phyloP scores from a whole-genome alignment of 139 green algal species.

The Micractinium conductrix region DNA sequence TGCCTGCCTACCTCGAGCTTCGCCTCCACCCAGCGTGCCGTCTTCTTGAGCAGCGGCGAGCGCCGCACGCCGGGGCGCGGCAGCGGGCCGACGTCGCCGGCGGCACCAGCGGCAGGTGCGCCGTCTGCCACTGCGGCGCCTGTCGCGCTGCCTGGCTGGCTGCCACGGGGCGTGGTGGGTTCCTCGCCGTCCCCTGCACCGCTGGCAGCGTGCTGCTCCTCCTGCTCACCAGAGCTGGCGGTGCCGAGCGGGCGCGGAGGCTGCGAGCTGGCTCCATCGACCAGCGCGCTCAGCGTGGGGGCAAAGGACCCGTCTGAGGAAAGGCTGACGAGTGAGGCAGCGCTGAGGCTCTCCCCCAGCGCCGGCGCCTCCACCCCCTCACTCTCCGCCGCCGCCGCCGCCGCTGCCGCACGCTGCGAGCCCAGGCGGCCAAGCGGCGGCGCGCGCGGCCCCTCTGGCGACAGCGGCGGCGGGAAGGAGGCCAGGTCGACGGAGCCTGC shows the following conservation, averaged over 20 bases:
- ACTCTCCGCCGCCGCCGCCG: background rate
- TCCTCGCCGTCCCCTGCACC: background rate
- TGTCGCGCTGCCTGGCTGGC: background rate
- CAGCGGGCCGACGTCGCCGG: background rate
- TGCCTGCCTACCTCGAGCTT: constrained; percentile 16
- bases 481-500: background rate
- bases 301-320: constrained; percentile 18
- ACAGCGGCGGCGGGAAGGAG: constrained; percentile 13
- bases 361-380: background rate
- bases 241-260: background rate
- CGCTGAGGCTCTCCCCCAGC: constrained; percentile 2
- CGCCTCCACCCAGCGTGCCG: too few relatives aligned
- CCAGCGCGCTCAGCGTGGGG: constrained; percentile 6
- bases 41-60: background rate
- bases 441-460: background rate
- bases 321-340: background rate
- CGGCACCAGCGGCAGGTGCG: background rate
- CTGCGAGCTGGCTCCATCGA: constrained; percentile 9
- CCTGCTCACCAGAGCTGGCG: background rate
- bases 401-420: too few relatives aligned
- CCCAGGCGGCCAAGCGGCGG: background rate
- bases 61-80: background rate
- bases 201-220: background rate
- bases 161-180: too few relatives aligned
- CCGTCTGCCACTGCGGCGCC: background rate